Conservation (phyloP, 805 yeast species). For the Barnettozyma californica region DNA sequence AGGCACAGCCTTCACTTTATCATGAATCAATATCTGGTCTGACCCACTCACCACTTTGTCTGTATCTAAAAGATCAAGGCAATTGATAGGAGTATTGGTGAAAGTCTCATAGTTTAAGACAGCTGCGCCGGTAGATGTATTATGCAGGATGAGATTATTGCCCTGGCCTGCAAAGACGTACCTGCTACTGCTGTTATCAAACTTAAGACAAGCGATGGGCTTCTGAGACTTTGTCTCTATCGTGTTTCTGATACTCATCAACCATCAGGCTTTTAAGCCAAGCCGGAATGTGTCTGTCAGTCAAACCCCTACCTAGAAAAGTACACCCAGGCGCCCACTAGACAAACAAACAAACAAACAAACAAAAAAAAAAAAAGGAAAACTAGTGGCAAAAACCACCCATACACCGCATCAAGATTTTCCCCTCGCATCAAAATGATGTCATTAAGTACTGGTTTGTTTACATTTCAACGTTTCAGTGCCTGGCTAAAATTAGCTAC, state of each 20-base stretch:
- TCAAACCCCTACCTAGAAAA: too few species aligned
- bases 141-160: conserved; percentile 2
- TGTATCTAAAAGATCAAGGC: conserved; percentile 4
- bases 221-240: background rate
- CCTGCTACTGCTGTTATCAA: background rate
- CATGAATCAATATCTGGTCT: conserved; percentile 14
- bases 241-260: background rate
- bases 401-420: too few species aligned
- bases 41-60: conserved; percentile 14
- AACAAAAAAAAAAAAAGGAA: too few species aligned
- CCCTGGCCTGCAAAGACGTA: conserved; percentile 11
- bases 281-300: background rate
- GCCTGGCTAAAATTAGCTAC: too few species aligned
- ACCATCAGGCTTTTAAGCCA: background rate
- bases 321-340: too few species aligned
- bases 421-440: too few species aligned
- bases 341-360: too few species aligned
- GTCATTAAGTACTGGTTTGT: too few species aligned
- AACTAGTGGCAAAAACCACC: too few species aligned
- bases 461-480: too few species aligned
- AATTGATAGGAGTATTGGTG: conserved; percentile 8
- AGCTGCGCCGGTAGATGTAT: background rate
- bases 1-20: conserved; percentile 6
- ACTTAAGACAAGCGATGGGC: background rate
- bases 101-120: conserved; percentile 5